These are phyloP conservation scores for Erythrophleum ivorense DNA, from an alignment of 331 rosid species.

Conservation along the genomic window DNA sequence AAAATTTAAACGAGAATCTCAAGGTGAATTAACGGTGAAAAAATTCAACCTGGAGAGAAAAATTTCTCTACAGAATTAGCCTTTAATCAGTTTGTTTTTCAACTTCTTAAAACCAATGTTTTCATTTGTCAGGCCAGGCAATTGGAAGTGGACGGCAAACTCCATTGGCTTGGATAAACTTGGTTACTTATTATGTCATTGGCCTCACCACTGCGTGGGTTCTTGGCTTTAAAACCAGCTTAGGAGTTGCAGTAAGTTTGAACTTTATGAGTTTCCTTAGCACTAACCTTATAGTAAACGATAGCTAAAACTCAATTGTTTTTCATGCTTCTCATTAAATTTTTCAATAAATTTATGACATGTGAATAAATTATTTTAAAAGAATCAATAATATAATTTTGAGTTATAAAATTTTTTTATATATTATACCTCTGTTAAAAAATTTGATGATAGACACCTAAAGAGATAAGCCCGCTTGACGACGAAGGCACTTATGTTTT, in stretches of 20 bases:
- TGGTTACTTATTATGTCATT: constrained; percentile 49
- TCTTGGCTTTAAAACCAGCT: constrained; percentile 54
- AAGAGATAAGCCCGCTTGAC: no score
- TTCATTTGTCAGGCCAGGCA: constrained; percentile 46
- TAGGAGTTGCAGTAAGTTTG: constrained; percentile 52
- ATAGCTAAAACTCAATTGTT: not conserved
- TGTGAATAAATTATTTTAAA: no score
- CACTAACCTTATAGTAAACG: not conserved
- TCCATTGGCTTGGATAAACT: constrained; percentile 56
- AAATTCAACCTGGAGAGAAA: no score
- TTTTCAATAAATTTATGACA: no score
- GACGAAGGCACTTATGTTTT: not conserved
- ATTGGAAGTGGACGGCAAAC: constrained; percentile 67
- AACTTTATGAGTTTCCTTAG: not conserved
- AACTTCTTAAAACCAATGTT: not conserved
- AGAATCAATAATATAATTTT: no score
- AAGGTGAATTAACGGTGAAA: no score
- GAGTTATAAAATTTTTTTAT: no score
- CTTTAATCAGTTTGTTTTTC: not conserved
- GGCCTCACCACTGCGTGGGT: constrained; percentile 59
- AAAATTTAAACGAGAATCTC: no score
- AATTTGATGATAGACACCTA: no score
- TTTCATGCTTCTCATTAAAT: no score
- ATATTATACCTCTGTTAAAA: no score
- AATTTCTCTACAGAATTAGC: no score